Evolutionary conservation across 78 protist genomes (phyloP).

Genomic region (Dictyostelium purpureum): DNA sequence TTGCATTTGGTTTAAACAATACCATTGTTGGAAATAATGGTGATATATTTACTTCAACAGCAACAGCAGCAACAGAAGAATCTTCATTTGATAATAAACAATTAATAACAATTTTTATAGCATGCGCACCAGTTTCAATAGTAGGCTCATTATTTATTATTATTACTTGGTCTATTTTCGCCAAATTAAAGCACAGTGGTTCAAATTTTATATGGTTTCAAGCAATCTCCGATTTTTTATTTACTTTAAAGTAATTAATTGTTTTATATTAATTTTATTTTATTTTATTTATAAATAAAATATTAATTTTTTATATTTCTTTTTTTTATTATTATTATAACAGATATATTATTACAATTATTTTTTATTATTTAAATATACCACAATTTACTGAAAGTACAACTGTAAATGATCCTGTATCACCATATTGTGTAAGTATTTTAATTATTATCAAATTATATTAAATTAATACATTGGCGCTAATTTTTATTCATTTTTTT

Average conservation of each 20-base stretch:
- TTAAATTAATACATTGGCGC: background rate
- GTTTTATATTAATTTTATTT: background rate
- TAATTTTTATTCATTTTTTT: background rate
- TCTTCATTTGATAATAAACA: too few relatives aligned
- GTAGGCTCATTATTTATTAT: constrained; percentile 47
- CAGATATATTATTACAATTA: constrained; percentile 31
- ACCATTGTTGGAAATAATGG: too few relatives aligned
- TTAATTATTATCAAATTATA: background rate
- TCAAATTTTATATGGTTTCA: constrained; percentile 45
- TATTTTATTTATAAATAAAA: background rate
- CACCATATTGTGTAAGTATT: background rate
- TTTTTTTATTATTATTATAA: background rate
- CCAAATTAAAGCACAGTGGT: constrained; percentile 33
- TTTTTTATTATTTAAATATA: constrained; percentile 17
- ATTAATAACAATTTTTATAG: constrained; percentile 35
- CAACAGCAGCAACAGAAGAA: too few relatives aligned
- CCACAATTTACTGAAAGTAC: constrained; percentile 3
- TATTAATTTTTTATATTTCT: background rate
- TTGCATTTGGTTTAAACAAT: too few relatives aligned
- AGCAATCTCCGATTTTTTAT: constrained; percentile 39
- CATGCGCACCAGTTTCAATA: constrained; percentile 48
- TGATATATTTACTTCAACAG: too few relatives aligned
- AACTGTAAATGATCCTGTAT: background rate
- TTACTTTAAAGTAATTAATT: constrained; percentile 43
- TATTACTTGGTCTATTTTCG: constrained; percentile 44